Evolutionary conservation across 208 protist species (phyloP).

Genomic region (Crithidia brevicula): DNA sequence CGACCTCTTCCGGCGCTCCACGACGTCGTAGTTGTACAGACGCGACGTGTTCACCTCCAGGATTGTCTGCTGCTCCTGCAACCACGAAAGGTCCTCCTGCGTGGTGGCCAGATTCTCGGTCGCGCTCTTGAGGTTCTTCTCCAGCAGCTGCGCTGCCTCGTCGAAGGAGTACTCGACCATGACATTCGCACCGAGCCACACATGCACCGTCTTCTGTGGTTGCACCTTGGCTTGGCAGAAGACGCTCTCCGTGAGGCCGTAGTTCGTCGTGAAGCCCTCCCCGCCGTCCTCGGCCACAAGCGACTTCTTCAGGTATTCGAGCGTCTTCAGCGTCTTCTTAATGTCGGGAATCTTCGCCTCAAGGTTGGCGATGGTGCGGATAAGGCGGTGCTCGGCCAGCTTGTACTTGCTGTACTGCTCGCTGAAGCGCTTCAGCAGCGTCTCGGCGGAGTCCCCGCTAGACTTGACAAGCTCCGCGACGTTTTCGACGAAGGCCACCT

Average conservation of each 20-base stretch:
- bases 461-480: slow-evolving; percentile 76
- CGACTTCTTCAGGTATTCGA: slow-evolving; percentile 83
- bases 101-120: slow-evolving; percentile 83
- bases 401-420: slow-evolving; percentile 95
- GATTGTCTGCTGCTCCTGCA: slow-evolving; percentile 96
- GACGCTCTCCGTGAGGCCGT: slow-evolving; percentile 89
- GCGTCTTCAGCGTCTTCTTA: slow-evolving; percentile 90
- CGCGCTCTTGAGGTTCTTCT: slow-evolving; percentile 87
- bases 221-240: slow-evolving; percentile 86
- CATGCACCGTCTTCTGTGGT: slow-evolving; percentile 86
- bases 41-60: slow-evolving; percentile 95
- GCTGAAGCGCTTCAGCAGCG: slow-evolving; percentile 84
- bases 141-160: slow-evolving; percentile 92
- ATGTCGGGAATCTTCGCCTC: slow-evolving; percentile 94
- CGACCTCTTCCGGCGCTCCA: slow-evolving; percentile 72
- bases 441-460: slow-evolving; percentile 78
- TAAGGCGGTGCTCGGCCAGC: slow-evolving; percentile 90
- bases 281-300: slow-evolving; percentile 35
- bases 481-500: slow-evolving; percentile 87
- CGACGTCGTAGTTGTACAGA: slow-evolving; percentile 95
- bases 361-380: slow-evolving; percentile 81
- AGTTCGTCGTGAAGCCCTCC: slow-evolving; percentile 75
- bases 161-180: slow-evolving; percentile 98
- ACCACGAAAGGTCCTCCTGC: slow-evolving; percentile 95
- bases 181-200: slow-evolving; percentile 96